A percentile compares a stretch with the other conserved stretches of the same genome.
Evolutionary conservation across 768 basidiomycete genomes (phyloP).

Genomic region (Cystobasidium onofrii): DNA sequence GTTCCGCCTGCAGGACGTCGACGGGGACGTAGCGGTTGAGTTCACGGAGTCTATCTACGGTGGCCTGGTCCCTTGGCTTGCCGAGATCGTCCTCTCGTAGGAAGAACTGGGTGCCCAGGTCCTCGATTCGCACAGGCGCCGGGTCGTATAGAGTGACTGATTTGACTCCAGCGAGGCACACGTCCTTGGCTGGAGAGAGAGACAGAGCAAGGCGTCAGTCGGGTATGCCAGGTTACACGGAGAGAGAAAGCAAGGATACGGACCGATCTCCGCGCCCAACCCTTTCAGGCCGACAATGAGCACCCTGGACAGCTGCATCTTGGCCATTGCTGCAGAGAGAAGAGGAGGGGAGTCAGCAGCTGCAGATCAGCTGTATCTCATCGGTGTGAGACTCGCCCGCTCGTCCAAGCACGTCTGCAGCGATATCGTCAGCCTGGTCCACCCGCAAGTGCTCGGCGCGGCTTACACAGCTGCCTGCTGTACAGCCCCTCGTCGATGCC

Average conservation of each 20-base stretch:
- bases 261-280: constrained; percentile 90
- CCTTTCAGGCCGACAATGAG: constrained; percentile 86
- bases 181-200: constrained; percentile 72
- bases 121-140: constrained; percentile 72
- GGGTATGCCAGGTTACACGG: neutral
- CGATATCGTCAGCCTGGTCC: neutral
- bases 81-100: constrained; percentile 79
- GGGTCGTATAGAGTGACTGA: constrained; percentile 94
- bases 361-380: neutral
- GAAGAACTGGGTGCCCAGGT: constrained; percentile 97
- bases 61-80: constrained; percentile 74
- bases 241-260: constrained; percentile 33
- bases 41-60: constrained; percentile 80
- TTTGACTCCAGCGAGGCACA: constrained; percentile 91
- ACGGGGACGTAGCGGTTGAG: constrained; percentile 95
- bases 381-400: constrained; percentile 67
- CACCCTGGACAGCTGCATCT: constrained; percentile 92
- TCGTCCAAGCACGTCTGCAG: constrained; percentile 66
- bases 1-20: constrained; percentile 65
- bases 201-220: too few species aligned
- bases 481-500: constrained; percentile 78
- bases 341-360: neutral
- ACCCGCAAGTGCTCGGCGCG: neutral
- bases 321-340: constrained; percentile 91
- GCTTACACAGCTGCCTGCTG: constrained; percentile 72